Conservation (phyloP, 2,329 filamentous ascomycete genomes). For the Thermoascus crustaceus region DNA sequence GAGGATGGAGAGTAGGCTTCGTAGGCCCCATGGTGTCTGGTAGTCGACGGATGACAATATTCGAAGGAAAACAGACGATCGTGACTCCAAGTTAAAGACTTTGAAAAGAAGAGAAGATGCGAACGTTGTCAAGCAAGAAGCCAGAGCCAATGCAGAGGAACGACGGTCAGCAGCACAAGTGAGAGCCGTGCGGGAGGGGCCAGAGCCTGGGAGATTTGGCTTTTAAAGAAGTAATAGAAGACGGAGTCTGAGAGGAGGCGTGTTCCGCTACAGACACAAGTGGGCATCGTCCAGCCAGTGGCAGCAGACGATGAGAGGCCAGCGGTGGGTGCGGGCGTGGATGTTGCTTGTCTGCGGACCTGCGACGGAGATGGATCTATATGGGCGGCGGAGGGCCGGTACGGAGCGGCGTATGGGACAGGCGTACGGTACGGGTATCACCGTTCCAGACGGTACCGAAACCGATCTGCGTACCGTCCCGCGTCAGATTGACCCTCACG, state of each 20-base stretch:
- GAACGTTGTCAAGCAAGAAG: no score
- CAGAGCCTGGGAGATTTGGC: background rate
- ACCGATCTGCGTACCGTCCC: background rate
- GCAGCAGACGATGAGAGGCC: background rate
- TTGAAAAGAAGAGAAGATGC: constrained; percentile 1
- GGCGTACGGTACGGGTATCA: constrained; percentile 4
- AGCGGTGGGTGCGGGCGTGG: background rate
- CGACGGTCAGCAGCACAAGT: background rate
- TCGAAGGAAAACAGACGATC: background rate
- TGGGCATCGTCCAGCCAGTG: constrained; percentile 6
- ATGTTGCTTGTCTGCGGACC: no score
- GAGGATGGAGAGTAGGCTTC: constrained; percentile 32
- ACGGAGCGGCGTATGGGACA: no score
- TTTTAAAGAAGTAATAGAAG: background rate
- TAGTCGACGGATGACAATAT: constrained; percentile 3
- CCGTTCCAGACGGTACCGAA: constrained; percentile 5
- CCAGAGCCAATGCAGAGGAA: no score
- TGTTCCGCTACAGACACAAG: constrained; percentile 4
- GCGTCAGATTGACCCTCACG: background rate
- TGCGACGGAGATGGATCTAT: constrained; percentile 6
- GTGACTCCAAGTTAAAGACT: background rate
- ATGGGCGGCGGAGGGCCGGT: background rate
- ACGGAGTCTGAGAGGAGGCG: constrained; percentile 2
- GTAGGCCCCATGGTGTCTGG: constrained; percentile 18
- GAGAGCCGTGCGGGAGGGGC: no score